Percentiles rank a stretch among this genome's conserved stretches.
Evolutionary conservation across 768 basidiomycete genomes (phyloP).

Genomic region (Kwoniella bestiolae): DNA sequence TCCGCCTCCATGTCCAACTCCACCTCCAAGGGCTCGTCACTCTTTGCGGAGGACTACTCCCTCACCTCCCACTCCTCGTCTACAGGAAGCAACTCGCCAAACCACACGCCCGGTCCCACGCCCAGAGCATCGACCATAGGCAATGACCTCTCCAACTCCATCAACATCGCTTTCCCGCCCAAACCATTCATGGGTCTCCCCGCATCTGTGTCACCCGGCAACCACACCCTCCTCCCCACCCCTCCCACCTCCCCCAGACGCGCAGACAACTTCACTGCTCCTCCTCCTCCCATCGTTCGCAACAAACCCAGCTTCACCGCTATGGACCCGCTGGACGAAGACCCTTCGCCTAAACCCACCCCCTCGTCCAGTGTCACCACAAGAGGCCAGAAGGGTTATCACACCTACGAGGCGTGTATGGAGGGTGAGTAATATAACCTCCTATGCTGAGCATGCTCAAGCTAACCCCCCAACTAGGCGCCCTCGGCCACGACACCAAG

Average conservation of each 20-base stretch:
- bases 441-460: too few species aligned
- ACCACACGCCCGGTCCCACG: background rate
- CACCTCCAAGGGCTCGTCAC: constrained; percentile 24
- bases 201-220: constrained; percentile 17
- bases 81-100: constrained; percentile 1
- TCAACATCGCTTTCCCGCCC: constrained; percentile 24
- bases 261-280: constrained; percentile 13
- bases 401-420: constrained; percentile 49
- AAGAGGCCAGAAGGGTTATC: constrained; percentile 28
- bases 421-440: constrained; percentile 55
- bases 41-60: constrained; percentile 53
- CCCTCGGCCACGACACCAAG: constrained; percentile 51
- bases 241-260: constrained; percentile 23
- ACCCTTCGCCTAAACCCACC: constrained; percentile 11
- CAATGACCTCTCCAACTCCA: constrained; percentile 7
- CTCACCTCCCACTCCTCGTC: constrained; percentile 31
- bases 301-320: constrained; percentile 17
- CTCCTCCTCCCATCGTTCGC: constrained; percentile 5
- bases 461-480: constrained; percentile 30
- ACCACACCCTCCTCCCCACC: constrained; percentile 7
- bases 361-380: constrained; percentile 15
- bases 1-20: constrained; percentile 22
- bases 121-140: constrained; percentile 4
- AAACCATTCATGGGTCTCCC: constrained; percentile 12
- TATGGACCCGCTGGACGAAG: constrained; percentile 24